These are phyloP conservation scores for Eimeria acervulina DNA, from an alignment of 169 alveolate species.

Conservation along the genomic window DNA sequence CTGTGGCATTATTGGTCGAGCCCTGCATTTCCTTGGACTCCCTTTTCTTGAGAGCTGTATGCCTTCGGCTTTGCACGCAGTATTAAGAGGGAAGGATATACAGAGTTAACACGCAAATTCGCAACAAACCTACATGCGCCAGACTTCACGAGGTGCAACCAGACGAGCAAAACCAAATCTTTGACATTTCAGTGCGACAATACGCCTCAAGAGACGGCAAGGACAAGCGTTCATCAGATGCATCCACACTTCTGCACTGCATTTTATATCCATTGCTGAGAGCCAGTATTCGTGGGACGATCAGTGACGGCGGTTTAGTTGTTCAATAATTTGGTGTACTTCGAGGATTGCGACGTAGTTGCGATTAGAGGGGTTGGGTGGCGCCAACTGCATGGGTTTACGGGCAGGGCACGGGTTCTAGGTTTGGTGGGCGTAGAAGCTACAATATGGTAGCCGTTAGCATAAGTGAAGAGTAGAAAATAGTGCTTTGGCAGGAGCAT, in stretches of 20 bases:
- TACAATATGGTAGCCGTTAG: neutral
- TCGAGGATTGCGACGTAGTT: neutral
- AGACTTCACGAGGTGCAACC: neutral
- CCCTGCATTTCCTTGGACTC: neutral
- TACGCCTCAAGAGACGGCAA: neutral
- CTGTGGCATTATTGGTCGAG: neutral
- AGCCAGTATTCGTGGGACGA: neutral
- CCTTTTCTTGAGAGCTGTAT: neutral
- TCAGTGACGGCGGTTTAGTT: neutral
- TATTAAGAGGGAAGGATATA: neutral
- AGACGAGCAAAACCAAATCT: neutral
- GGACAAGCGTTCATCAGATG: neutral
- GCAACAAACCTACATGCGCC: neutral
- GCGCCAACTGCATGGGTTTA: neutral
- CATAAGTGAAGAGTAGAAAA: neutral
- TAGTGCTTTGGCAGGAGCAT: neutral
- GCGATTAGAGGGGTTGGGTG: neutral
- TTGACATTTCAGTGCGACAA: neutral
- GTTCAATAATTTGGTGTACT: neutral
- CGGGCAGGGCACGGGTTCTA: neutral
- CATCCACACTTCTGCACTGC: neutral
- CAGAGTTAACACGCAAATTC: neutral
- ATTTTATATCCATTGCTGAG: neutral
- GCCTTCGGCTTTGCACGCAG: neutral
- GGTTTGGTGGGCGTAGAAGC: neutral